A percentile compares a stretch with the other conserved stretches of the same genome.
Evolutionary conservation across 345 rosid species (phyloP).

Genomic region (Combretum micranthum): DNA sequence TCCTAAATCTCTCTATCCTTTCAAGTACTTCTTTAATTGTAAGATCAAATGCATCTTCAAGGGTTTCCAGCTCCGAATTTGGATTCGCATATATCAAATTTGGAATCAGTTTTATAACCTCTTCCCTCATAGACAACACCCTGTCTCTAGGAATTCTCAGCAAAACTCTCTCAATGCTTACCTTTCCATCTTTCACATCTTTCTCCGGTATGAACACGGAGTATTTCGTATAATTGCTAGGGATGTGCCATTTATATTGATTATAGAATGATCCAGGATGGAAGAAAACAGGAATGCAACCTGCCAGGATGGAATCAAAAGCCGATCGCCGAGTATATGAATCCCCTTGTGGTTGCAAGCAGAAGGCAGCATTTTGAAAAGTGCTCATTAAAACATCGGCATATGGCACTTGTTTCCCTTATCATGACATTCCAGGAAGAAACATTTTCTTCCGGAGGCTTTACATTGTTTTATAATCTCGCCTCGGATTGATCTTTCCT

Average conservation of each 20-base stretch:
- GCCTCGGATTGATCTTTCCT: conserved; percentile 38
- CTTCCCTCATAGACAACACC: conserved; percentile 44
- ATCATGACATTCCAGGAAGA: conserved; percentile 35
- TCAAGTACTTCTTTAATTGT: conserved; percentile 58
- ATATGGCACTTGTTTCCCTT: conserved; percentile 37
- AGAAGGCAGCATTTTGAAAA: conserved; percentile 57
- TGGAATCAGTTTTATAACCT: conserved; percentile 56
- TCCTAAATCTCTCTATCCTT: conserved; percentile 37
- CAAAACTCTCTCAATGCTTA: conserved; percentile 42
- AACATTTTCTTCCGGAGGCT: conserved; percentile 54
- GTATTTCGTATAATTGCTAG: conserved; percentile 44
- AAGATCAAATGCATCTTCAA: conserved; percentile 73
- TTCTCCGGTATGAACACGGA: conserved; percentile 55
- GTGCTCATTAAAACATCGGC: conserved; percentile 41
- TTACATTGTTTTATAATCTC: conserved; percentile 59
- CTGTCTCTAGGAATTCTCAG: conserved; percentile 28
- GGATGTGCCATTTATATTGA: conserved; percentile 79
- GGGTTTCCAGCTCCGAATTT: conserved; percentile 25
- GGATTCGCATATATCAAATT: conserved; percentile 60
- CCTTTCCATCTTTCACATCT: conserved; percentile 38
- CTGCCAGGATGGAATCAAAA: conserved; percentile 71
- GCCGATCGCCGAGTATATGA: conserved; percentile 74
- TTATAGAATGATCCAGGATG: conserved; percentile 82
- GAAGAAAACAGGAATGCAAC: conserved; percentile 90
- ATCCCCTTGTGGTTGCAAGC: conserved; percentile 80